A percentile compares a stretch with the other conserved stretches of the same genome.
phyloP scores from a whole-genome alignment of 371 early-diverging fungal genomes.

The Funneliformis caledonium region DNA sequence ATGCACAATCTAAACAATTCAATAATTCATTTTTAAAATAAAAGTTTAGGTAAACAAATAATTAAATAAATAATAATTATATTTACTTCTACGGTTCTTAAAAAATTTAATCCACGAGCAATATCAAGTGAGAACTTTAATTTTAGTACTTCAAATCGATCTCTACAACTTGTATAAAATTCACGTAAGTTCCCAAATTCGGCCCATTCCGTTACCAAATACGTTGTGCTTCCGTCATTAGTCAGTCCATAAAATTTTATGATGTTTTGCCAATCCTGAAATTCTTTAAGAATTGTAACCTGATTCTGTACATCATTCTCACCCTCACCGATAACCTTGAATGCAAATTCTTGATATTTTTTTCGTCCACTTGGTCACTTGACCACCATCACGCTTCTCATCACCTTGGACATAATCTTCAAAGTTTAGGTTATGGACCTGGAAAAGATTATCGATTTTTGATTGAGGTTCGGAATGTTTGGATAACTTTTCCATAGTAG shows the following conservation, averaged over 20 bases:
- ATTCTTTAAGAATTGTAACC: conserved; percentile 32
- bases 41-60: background rate
- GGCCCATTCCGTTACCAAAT: conserved; percentile 32
- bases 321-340: background rate
- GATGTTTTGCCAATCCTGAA: conserved; percentile 26
- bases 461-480: background rate
- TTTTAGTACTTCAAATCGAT: background rate
- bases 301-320: background rate
- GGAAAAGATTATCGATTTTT: background rate
- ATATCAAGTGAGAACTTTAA: conserved; percentile 9
- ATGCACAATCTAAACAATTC: conserved; percentile 22
- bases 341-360: background rate
- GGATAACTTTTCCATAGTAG: background rate
- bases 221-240: background rate
- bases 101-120: conserved; percentile 29
- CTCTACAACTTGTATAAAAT: background rate
- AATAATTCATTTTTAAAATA: background rate
- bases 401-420: background rate
- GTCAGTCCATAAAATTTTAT: conserved; percentile 24
- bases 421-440: background rate
- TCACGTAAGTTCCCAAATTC: conserved; percentile 33
- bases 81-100: background rate
- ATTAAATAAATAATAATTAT: background rate
- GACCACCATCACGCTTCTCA: background rate
- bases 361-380: background rate